Conservation (phyloP, 2,329 filamentous ascomycete genomes). For the Coleophoma cylindrospora region DNA sequence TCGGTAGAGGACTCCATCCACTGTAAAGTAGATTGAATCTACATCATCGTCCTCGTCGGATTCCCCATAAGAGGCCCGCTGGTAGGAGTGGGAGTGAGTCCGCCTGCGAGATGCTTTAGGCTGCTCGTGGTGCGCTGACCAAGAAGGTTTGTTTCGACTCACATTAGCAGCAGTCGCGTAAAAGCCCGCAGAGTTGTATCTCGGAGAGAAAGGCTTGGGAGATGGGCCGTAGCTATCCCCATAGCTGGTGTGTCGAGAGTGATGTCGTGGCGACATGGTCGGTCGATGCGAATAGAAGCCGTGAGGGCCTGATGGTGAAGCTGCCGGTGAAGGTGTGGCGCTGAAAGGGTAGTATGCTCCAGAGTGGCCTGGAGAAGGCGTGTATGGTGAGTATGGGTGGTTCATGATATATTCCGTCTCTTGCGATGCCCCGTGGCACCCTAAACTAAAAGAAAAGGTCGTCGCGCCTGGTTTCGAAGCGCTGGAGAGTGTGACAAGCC, state of each 20-base stretch:
- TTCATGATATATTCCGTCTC: conserved; percentile 26
- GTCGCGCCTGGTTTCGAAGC: conserved; percentile 17
- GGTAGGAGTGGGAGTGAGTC: conserved; percentile 25
- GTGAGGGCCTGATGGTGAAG: conserved; percentile 23
- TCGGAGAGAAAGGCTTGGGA: conserved; percentile 24
- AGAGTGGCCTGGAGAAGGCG: conserved; percentile 19
- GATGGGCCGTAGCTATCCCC: conserved; percentile 23
- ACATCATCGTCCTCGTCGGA: conserved; percentile 29
- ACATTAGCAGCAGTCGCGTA: conserved; percentile 32
- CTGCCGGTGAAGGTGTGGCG: conserved; percentile 26
- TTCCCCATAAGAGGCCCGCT: conserved; percentile 28
- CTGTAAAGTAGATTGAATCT: conserved; percentile 25
- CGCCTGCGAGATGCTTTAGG: conserved; percentile 15
- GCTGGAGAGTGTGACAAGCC: conserved; percentile 25
- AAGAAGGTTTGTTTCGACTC: conserved; percentile 30
- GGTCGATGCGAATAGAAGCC: conserved; percentile 21
- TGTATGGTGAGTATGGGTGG: conserved; percentile 20
- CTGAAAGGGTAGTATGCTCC: conserved; percentile 25
- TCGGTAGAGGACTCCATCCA: conserved; percentile 22
- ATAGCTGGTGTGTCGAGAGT: conserved; percentile 25
- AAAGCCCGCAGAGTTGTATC: conserved; percentile 28
- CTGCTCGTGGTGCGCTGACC: conserved; percentile 21
- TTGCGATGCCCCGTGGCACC: conserved; percentile 21
- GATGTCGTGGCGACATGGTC: conserved; percentile 21
- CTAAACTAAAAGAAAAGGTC: conserved; percentile 15